These are phyloP conservation scores for Penicillium sp. DNA, from an alignment of 2,329 filamentous ascomycete genomes.

Conservation along the genomic window DNA sequence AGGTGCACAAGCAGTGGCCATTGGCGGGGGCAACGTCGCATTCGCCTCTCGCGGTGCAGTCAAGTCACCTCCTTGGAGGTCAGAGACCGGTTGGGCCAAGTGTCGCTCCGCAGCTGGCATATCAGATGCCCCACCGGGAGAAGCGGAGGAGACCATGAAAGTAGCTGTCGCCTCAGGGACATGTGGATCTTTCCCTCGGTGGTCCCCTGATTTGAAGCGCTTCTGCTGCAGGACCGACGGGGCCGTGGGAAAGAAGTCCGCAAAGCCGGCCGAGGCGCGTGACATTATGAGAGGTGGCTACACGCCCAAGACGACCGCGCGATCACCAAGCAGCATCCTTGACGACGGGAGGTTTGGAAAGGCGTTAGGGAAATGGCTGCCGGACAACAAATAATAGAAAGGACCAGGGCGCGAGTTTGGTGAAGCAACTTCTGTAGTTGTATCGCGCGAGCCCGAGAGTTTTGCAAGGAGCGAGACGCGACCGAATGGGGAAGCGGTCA, in stretches of 20 bases:
- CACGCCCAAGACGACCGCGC: constrained; percentile 37
- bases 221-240: constrained; percentile 61
- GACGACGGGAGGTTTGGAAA: constrained; percentile 21
- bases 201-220: constrained; percentile 54
- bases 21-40: constrained; percentile 61
- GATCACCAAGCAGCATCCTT: constrained; percentile 43
- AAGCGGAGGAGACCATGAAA: constrained; percentile 5
- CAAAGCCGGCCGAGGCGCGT: constrained; percentile 78
- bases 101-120: constrained; percentile 15
- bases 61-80: constrained; percentile 67
- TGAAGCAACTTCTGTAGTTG: neutral
- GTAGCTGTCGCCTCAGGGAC: constrained; percentile 11
- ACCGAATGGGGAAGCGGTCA: constrained; percentile 5
- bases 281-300: constrained; percentile 65
- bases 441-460: constrained; percentile 9
- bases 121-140: constrained; percentile 15
- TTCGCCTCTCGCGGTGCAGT: constrained; percentile 60
- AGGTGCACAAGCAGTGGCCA: constrained; percentile 58
- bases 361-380: constrained; percentile 13
- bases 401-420: neutral
- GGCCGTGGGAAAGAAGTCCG: constrained; percentile 81
- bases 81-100: constrained; percentile 16
- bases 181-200: constrained; percentile 53
- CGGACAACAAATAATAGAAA: neutral
- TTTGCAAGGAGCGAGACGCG: constrained; percentile 14